These are phyloP conservation scores for Arthrobotrys conoides DNA, from an alignment of 2,329 filamentous ascomycete species.

Conservation along the genomic window DNA sequence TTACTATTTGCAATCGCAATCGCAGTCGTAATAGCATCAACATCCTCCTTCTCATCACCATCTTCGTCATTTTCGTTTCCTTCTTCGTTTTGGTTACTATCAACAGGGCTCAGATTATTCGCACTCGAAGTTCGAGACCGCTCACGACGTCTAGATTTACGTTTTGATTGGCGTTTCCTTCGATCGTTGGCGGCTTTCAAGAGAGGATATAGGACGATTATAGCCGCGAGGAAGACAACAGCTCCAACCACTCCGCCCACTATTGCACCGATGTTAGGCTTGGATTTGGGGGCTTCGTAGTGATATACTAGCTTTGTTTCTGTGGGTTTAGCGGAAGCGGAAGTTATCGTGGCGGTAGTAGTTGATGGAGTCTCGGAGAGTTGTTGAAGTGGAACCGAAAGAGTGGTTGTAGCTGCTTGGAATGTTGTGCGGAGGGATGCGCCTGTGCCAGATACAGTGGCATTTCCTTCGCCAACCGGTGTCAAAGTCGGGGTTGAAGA, in stretches of 20 bases:
- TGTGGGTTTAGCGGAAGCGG: constrained; percentile 11
- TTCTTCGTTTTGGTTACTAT: constrained; percentile 16
- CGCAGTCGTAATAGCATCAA: constrained; percentile 33
- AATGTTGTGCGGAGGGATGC: constrained; percentile 11
- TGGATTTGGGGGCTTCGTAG: constrained; percentile 19
- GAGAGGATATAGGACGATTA: constrained; percentile 54
- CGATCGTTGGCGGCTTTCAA: constrained; percentile 21
- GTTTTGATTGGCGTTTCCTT: constrained; percentile 7
- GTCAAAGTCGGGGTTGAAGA: constrained; percentile 14
- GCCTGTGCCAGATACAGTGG: constrained; percentile 40
- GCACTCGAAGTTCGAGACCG: constrained; percentile 15
- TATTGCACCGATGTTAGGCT: constrained; percentile 25
- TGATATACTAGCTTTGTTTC: constrained; percentile 1
- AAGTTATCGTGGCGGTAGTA: constrained; percentile 4
- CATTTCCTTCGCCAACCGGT: constrained; percentile 32
- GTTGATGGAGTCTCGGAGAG: constrained; percentile 1
- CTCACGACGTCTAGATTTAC: background rate
- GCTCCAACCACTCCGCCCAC: constrained; percentile 49
- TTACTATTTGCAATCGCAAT: constrained; percentile 41
- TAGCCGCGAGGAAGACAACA: constrained; percentile 34
- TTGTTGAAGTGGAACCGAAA: constrained; percentile 25
- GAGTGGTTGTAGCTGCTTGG: constrained; percentile 32
- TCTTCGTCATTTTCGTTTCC: constrained; percentile 38
- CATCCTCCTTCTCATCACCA: constrained; percentile 53
- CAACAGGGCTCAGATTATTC: constrained; percentile 18